A percentile compares a stretch with the other conserved stretches of the same genome.
Conservation (phyloP, 805 yeast species). For the Ogataea allantospora region DNA sequence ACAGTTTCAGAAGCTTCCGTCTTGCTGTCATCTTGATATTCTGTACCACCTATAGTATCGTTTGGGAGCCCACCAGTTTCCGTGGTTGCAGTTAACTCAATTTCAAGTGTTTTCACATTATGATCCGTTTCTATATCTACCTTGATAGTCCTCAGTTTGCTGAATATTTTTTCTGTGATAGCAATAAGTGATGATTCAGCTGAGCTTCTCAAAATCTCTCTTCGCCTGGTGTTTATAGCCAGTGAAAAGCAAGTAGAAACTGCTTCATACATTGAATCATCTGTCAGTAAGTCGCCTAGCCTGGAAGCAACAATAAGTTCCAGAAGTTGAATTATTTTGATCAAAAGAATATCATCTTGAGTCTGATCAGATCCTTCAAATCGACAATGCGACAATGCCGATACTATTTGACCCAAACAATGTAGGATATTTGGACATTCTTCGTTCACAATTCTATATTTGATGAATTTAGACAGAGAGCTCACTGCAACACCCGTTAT, state of each 20-base stretch:
- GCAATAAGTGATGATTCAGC: conserved; percentile 80
- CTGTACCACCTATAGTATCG: conserved; percentile 56
- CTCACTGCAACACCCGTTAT: conserved; percentile 80
- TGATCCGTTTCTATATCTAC: conserved; percentile 29
- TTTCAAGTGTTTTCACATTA: conserved; percentile 29
- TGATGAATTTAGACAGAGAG: conserved; percentile 70
- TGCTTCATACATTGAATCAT: conserved; percentile 82
- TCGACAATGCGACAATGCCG: conserved; percentile 86
- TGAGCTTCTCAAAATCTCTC: conserved; percentile 83
- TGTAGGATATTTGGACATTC: conserved; percentile 53
- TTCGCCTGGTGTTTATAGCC: conserved; percentile 88
- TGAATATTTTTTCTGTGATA: conserved; percentile 68
- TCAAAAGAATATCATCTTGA: conserved; percentile 85
- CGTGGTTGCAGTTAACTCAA: conserved; percentile 23
- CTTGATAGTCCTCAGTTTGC: conserved; percentile 54
- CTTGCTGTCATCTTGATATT: conserved; percentile 7
- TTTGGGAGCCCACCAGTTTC: conserved; percentile 44
- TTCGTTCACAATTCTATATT: conserved; percentile 61
- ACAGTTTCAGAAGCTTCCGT: too few species aligned
- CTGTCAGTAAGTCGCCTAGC: conserved; percentile 65
- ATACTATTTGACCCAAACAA: conserved; percentile 63
- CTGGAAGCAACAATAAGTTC: conserved; percentile 66
- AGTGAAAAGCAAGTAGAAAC: conserved; percentile 87
- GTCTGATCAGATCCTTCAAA: conserved; percentile 93
- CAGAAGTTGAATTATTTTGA: conserved; percentile 75